Evolutionary conservation across 768 basidiomycete species (phyloP), one percentile per base, ranked within the genome.

Genomic region (Macrolepiota fuliginosa): DNA sequence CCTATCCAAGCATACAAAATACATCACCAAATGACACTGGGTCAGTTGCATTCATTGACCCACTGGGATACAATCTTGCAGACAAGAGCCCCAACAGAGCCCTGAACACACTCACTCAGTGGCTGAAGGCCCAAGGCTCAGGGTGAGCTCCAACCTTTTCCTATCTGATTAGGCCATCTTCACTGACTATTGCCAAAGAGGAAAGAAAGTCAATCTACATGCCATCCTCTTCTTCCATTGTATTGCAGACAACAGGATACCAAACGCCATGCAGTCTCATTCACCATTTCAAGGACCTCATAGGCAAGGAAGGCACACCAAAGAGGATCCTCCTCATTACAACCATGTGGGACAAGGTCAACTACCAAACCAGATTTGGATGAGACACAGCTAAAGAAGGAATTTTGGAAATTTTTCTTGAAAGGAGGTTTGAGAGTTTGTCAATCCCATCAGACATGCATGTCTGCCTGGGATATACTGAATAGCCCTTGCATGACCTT

Each of bases 321-420:
- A 61, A 36, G 36, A 52, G 53, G n/a, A 52, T 61, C 15, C 53
- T 54, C 1, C 54, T 55, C 17, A 17, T 61, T 22, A 61, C 60
- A 4, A 61, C 60, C 1, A 61, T 61, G 60, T 61, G 60, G 60
- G 60, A 61, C n/a, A 45, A 61, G 37, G 22, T 61, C 32, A 53
- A 61, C 22, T 17, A 47, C 5, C 27, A 24, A 27, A 55, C 29
- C 12, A 53, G 35, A 24, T 27, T n/a, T 4, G 12, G 60, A 27
- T n/a, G 60, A 61, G 39, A 29, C 25, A 17, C 60, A 61, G 5
- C 32, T 61, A 5, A 47, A 55, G 35, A 54, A 10, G 22, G 53
- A 49, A 1, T 61, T 55, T 6, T 61, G 60, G 60, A 55, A 55
- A 36, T 24, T 17, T 12, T 61, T 61, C 24, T 22, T 61, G 1